A percentile compares a stretch with the other conserved stretches of the same genome.
Evolutionary conservation across 1,284 basidiomycete species (phyloP).

Genomic region (Cutaneotrichosporon sp.): DNA sequence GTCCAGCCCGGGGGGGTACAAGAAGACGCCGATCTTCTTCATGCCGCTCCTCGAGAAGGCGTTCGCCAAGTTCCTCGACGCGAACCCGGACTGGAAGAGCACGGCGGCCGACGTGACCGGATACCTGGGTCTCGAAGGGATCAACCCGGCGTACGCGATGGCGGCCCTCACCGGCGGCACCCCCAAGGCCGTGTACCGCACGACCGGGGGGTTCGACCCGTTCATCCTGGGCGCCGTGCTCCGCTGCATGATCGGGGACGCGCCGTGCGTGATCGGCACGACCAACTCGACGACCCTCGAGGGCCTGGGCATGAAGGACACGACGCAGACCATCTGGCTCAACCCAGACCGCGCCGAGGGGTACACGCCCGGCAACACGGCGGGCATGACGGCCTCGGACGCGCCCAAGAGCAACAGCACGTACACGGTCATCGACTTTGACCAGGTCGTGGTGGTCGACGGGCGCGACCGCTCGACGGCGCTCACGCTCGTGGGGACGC

Average conservation of each 20-base stretch:
- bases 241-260: constrained; percentile 20
- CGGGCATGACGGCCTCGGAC: constrained; percentile 16
- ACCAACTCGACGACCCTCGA: constrained; percentile 16
- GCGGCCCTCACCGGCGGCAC: constrained; percentile 25
- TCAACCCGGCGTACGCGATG: constrained; percentile 17
- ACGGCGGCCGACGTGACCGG: constrained; percentile 6
- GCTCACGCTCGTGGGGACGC: constrained; percentile 20
- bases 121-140: constrained; percentile 18
- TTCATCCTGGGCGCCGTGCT: constrained; percentile 19
- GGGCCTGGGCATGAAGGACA: constrained; percentile 19
- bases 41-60: constrained; percentile 30
- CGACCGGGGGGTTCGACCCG: constrained; percentile 8
- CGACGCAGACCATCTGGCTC: constrained; percentile 17
- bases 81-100: constrained; percentile 11
- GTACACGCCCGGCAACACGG: constrained; percentile 11
- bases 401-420: constrained; percentile 14
- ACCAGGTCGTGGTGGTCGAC: constrained; percentile 16
- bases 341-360: constrained; percentile 13
- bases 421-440: constrained; percentile 25
- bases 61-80: constrained; percentile 29
- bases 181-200: constrained; percentile 13
- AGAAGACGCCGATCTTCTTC: constrained; percentile 24
- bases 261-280: constrained; percentile 24
- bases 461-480: constrained; percentile 11
- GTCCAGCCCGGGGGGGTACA: too few relatives aligned